Conservation (phyloP, 2,329 filamentous ascomycete genomes). For the Amauroascus niger region DNA sequence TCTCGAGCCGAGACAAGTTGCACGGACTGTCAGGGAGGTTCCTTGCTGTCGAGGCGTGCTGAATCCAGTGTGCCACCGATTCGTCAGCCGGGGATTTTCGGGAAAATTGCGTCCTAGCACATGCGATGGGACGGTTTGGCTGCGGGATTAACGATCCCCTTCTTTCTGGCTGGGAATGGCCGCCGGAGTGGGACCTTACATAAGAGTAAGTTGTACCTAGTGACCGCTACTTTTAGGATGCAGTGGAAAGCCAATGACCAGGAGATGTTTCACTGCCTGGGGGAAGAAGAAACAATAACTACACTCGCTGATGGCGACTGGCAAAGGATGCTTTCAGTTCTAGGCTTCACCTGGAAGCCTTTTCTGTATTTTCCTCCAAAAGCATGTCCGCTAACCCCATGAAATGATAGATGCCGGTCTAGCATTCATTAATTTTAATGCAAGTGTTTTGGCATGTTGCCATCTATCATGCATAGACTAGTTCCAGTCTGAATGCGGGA, state of each 20-base stretch:
- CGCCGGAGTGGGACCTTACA: constrained; percentile 6
- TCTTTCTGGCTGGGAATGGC: not conserved
- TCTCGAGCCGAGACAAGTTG: not conserved
- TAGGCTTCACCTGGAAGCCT: too few species aligned
- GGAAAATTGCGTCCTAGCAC: constrained; percentile 4
- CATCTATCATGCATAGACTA: not conserved
- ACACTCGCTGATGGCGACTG: too few species aligned
- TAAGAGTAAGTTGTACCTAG: too few species aligned
- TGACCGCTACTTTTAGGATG: not conserved
- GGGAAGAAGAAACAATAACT: too few species aligned
- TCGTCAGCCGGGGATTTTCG: constrained; percentile 1
- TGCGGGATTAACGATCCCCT: not conserved
- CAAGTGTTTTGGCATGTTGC: not conserved
- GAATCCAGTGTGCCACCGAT: not conserved
- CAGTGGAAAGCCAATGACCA: not conserved
- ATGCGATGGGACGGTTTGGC: not conserved
- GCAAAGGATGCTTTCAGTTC: too few species aligned
- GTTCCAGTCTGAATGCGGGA: not conserved
- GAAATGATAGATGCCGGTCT: not conserved
- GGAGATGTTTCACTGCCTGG: not conserved
- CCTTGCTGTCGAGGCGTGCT: not conserved
- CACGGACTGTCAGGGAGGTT: not conserved
- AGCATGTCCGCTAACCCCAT: not conserved
- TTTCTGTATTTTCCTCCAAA: not conserved
- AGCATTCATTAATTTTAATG: not conserved